Evolutionary conservation across 306 rosid genomes (phyloP), one percentile per base, ranked within the genome.

Genomic region (Elaeagnus macrophylla): DNA sequence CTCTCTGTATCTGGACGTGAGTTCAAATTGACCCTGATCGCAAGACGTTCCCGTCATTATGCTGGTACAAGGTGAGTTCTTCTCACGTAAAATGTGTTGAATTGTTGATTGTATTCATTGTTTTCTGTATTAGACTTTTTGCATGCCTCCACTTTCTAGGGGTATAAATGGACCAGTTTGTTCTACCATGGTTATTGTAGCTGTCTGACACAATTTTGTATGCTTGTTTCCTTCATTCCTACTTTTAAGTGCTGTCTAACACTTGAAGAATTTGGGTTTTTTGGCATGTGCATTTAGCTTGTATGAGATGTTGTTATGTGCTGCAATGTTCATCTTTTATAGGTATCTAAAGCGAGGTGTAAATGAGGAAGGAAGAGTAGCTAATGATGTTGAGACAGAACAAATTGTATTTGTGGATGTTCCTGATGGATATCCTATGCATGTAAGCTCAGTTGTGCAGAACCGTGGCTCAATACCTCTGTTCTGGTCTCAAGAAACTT

Each of bases 341-440:
- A 91, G 99, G 75, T 91, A 91, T 78, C 72, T 91, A 65, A 91
- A 91, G 82, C 86, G 99, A 42, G 99, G 99, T 68, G 93, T 91
- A 51, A 91, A 91, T 75, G 96, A 84, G 52, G 77, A 82, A 62
- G 99, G 99, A 38, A 80, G 95, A 76, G 99, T 91, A 67, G 99
- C 99, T 48, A 91, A 91, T 77, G 99, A 91, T 43, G 99, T 91
- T 45, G 99, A 91, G 87, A 91, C 99, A 17, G 99, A 91, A 72
- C 99, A 91, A 50, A 86, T 91, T 55, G 77, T 91, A 37, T 84
- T 75, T 71, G 77, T 79, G 69, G 93, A 84, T 73, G 79, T 78
- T 64, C 68, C 69, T 37, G 72, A 75, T 57, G 96, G 93, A 67
- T 54, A 60, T 65, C 83, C 96, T 1, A 38, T 67, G 76, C 95